A percentile compares a stretch with the other conserved stretches of the same genome.
These are phyloP conservation scores for Zizania latifolia DNA, from an alignment of 176 grass and related monocot genomes.

Conservation along the genomic window DNA sequence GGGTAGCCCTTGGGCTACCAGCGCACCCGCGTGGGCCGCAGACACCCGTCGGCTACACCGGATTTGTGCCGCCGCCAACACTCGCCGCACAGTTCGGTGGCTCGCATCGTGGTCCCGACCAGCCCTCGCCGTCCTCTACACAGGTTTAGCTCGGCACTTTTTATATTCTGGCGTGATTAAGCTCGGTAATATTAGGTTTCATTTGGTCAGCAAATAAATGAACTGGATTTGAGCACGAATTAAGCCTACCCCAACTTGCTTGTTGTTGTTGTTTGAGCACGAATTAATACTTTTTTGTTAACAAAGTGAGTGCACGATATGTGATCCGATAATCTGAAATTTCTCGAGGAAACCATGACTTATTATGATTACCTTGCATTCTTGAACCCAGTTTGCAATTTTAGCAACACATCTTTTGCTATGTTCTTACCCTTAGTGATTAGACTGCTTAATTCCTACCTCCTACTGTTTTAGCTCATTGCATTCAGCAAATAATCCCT, in stretches of 20 bases:
- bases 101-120: constrained; percentile 51
- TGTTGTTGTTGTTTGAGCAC: too few species aligned
- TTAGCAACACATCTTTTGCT: neutral
- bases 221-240: neutral
- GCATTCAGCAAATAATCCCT: neutral
- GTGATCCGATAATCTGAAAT: neutral
- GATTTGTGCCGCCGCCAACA: constrained; percentile 48
- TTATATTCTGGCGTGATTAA: neutral
- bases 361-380: neutral
- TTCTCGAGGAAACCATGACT: neutral
- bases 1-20: constrained; percentile 35
- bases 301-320: neutral
- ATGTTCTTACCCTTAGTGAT: neutral
- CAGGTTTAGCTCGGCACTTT: constrained; percentile 34
- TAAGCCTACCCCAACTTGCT: too few species aligned
- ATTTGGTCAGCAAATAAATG: neutral
- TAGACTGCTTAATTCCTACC: neutral
- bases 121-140: constrained; percentile 36
- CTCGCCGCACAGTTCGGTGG: constrained; percentile 56
- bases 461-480: neutral
- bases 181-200: neutral
- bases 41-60: constrained; percentile 37
- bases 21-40: constrained; percentile 44
- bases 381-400: neutral
- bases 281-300: neutral